These are phyloP conservation scores for Sarocladiaceae sp. DNA, from an alignment of 2,329 filamentous ascomycete genomes.

Conservation along the genomic window DNA sequence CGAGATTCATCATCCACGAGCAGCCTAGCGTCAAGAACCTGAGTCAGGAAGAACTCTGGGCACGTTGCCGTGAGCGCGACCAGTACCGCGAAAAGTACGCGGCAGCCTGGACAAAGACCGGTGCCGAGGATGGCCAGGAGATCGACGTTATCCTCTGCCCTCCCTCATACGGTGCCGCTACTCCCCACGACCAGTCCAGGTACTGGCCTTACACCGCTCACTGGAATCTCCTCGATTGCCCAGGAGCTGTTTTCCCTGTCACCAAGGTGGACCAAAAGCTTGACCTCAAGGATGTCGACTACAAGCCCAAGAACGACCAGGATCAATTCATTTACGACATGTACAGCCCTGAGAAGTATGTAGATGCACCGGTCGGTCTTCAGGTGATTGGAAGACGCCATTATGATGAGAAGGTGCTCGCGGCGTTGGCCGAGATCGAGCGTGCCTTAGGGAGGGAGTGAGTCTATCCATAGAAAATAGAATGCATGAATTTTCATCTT, in stretches of 20 bases:
- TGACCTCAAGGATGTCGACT: constrained; percentile 19
- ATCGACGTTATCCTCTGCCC: constrained; percentile 63
- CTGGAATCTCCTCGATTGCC: constrained; percentile 69
- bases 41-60: constrained; percentile 36
- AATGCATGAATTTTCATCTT: too few species aligned
- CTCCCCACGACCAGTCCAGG: constrained; percentile 35
- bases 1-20: constrained; percentile 57
- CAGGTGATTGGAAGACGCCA: constrained; percentile 24
- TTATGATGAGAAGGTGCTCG: constrained; percentile 23
- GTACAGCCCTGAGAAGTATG: constrained; percentile 21
- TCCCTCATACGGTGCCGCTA: constrained; percentile 46
- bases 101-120: constrained; percentile 32
- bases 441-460: constrained; percentile 11
- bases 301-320: constrained; percentile 22
- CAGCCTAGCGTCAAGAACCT: constrained; percentile 36
- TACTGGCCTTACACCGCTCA: constrained; percentile 64
- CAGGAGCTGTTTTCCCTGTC: constrained; percentile 57
- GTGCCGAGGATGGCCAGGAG: constrained; percentile 18
- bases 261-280: constrained; percentile 22
- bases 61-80: constrained; percentile 32
- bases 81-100: constrained; percentile 33
- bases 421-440: constrained; percentile 12
- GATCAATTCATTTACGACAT: too few species aligned
- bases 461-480: background rate
- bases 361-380: constrained; percentile 21